These are phyloP conservation scores for Trichomonas gallinae DNA, from an alignment of 208 protist genomes.

Conservation along the genomic window DNA sequence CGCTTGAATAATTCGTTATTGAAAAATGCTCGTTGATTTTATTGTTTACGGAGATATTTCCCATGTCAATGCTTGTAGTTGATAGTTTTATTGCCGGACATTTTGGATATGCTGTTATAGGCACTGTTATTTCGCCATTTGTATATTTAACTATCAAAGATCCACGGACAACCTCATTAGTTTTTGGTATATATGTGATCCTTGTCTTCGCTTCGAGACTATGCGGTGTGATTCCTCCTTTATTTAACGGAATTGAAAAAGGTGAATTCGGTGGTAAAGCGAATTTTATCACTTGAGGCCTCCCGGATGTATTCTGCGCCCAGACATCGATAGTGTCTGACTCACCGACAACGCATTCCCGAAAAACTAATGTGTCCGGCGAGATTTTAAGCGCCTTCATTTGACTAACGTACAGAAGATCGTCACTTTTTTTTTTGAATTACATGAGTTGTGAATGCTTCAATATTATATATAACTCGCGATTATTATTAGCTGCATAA, in stretches of 20 bases:
- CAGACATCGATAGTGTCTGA: not conserved
- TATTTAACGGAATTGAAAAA: not conserved
- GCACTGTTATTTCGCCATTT: not conserved
- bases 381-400: not conserved
- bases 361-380: not conserved
- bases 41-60: not conserved
- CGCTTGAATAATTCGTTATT: not conserved
- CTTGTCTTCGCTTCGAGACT: not conserved
- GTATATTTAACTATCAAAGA: not conserved
- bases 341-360: not conserved
- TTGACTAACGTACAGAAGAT: not conserved
- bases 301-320: not conserved
- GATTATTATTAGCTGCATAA: too few relatives aligned
- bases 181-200: not conserved
- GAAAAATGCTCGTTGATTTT: not conserved
- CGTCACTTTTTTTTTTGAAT: too few relatives aligned
- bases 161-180: not conserved
- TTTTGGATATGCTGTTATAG: not conserved
- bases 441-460: too few relatives aligned
- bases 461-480: too few relatives aligned
- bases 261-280: not conserved
- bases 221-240: not conserved
- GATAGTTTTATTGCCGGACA: not conserved
- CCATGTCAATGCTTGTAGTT: not conserved
- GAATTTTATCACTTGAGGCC: not conserved